These are phyloP conservation scores for Stemphylium beticola DNA, from an alignment of 2,329 filamentous ascomycete species.

Conservation along the genomic window DNA sequence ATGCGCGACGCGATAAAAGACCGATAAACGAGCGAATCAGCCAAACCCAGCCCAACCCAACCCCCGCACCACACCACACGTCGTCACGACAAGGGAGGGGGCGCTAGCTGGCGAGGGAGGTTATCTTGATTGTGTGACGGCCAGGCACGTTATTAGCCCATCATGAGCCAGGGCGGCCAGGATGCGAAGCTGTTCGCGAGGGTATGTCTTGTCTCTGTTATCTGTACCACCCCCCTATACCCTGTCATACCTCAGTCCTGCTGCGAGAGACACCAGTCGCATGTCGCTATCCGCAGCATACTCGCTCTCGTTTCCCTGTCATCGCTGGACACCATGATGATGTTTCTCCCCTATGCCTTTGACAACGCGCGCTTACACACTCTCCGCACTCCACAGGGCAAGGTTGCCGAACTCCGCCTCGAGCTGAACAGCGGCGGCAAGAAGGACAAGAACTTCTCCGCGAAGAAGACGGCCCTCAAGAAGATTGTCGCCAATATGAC, in stretches of 20 bases:
- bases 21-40: slow-evolving; percentile 14
- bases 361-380: slow-evolving; percentile 59
- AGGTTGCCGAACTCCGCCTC: slow-evolving; percentile 94
- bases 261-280: background rate
- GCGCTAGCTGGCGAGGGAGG: slow-evolving; percentile 38
- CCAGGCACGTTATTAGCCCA: slow-evolving; percentile 44
- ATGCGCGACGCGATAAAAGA: slow-evolving; percentile 26
- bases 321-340: slow-evolving; percentile 28
- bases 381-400: slow-evolving; percentile 73
- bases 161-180: slow-evolving; percentile 74
- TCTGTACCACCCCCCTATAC: slow-evolving; percentile 4
- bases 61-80: background rate
- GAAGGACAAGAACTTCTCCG: slow-evolving; percentile 95
- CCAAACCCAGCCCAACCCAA: slow-evolving; percentile 20
- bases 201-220: slow-evolving; percentile 65
- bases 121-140: slow-evolving; percentile 31
- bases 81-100: slow-evolving; percentile 24
- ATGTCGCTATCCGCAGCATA: no score
- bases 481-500: slow-evolving; percentile 99
- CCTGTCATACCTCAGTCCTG: background rate
- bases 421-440: slow-evolving; percentile 93
- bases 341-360: slow-evolving; percentile 50
- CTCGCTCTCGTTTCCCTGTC: background rate
- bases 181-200: slow-evolving; percentile 99
- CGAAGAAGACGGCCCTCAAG: slow-evolving; percentile 98